Base-by-base conservation (phyloP, 2,329 filamentous ascomycete species). In the Hypomyces perniciosus region DNA sequence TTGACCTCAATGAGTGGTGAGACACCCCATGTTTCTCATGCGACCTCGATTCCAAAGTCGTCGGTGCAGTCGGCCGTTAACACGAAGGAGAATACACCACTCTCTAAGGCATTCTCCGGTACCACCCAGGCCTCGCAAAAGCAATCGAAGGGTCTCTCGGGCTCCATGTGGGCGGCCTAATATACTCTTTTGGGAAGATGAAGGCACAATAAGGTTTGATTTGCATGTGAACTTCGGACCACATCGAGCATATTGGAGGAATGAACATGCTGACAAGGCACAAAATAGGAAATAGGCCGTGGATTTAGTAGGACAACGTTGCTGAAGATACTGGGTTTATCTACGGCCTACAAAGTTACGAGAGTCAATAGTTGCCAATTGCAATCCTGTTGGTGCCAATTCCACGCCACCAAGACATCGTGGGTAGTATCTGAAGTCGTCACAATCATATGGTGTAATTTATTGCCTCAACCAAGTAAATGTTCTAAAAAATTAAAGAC, bases 141-240 rank as follows among this genome's bases (percentile, higher is more conserved):
- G 20, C 27, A 37, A 10, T 3, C 26, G 8, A 51, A 51, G 28
- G 48, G 48, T 29, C 13, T 51, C 1, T 28, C 37, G 10, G 38
- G 20, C n/a, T 51, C 48, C 8, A 37, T 46, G n/a, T 51, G 48
- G 48, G 48, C 48, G 12, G 12, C 8, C 8, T 35, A 12, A 35
- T 35, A 12, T 35, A 8, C 12, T 12, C 8, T 35, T 12, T 12
- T 35, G 12, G 8, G 33, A 35, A 35, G 20, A 12, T 35, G 33
- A 35, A 35, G 33, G 3, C 33, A 35, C 33, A 12, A 12, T 8
- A 35, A 35, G 33, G 4, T 2, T 35, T 35, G 8, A 35, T 8
- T 35, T 8, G 33, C 12, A 8, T 35, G 33, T 35, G 12, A 35
- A 35, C 33, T 35, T 8, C 8, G 33, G 33, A 8, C 8, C 2